A percentile compares a stretch with the other conserved stretches of the same genome.
phyloP scores from a whole-genome alignment of 2,329 filamentous ascomycete species.

The Herpotrichia juniperi region DNA sequence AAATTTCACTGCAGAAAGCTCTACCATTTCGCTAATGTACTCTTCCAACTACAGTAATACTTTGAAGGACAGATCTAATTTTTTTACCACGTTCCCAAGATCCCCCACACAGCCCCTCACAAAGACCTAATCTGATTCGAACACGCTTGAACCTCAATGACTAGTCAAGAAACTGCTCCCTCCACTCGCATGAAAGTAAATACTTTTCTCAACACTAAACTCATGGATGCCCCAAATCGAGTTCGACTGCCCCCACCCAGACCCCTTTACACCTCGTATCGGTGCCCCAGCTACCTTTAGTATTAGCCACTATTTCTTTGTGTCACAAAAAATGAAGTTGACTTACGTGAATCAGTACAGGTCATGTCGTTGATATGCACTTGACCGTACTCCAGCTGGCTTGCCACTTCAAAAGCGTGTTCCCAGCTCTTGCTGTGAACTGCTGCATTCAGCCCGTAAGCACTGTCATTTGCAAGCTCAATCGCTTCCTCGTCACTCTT shows the following conservation, averaged over 20 bases:
- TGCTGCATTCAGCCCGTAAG: conserved; percentile 38
- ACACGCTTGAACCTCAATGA: too few relatives aligned
- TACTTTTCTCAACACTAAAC: conserved; percentile 45
- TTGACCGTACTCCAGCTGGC: conserved; percentile 24
- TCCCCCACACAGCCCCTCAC: too few relatives aligned
- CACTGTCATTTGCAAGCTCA: conserved; percentile 33
- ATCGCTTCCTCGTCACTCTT: conserved; percentile 40
- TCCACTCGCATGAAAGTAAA: not conserved
- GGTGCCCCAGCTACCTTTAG: conserved; percentile 46
- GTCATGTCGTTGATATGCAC: conserved; percentile 56
- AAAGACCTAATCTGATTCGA: too few relatives aligned
- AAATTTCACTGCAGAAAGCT: too few relatives aligned
- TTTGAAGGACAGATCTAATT: too few relatives aligned
- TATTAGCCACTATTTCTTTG: conserved; percentile 44
- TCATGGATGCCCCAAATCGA: conserved; percentile 50
- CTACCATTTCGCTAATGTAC: too few relatives aligned
- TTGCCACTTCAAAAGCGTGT: conserved; percentile 25
- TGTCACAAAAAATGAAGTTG: not conserved
- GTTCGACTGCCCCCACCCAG: conserved; percentile 53
- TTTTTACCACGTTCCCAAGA: too few relatives aligned
- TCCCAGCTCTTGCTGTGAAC: conserved; percentile 27
- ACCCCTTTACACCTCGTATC: conserved; percentile 50
- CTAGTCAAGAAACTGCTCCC: not conserved
- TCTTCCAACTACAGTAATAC: too few relatives aligned
- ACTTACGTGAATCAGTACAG: not conserved